Evolutionary conservation across 1,284 basidiomycete genomes (phyloP).

Genomic region (Meira miltonrushii): DNA sequence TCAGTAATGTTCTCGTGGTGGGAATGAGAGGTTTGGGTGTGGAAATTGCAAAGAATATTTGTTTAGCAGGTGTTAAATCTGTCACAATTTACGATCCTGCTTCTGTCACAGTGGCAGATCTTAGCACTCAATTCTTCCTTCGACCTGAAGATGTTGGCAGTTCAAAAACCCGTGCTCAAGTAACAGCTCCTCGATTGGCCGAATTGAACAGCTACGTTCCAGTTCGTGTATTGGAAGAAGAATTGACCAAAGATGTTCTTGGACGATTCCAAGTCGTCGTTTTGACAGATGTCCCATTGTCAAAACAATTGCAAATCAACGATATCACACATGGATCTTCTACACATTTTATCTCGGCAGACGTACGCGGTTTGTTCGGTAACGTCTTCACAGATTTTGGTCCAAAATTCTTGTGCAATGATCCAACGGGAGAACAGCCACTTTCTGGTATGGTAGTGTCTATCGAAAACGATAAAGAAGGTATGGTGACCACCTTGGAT

Average conservation of each 20-base stretch:
- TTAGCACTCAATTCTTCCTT: slow-evolving; percentile 95
- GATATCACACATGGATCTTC: slow-evolving; percentile 63
- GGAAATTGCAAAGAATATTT: slow-evolving; percentile 96
- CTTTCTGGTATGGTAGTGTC: slow-evolving; percentile 92
- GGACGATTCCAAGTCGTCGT: slow-evolving; percentile 65
- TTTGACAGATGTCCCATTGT: slow-evolving; percentile 70
- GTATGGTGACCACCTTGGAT: slow-evolving; percentile 89
- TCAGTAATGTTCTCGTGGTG: slow-evolving; percentile 89
- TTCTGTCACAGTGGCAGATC: slow-evolving; percentile 75
- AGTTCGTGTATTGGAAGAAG: slow-evolving; percentile 62
- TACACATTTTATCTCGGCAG: slow-evolving; percentile 85
- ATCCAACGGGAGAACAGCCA: slow-evolving; percentile 90
- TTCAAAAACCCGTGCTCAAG: slow-evolving; percentile 64
- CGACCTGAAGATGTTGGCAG: slow-evolving; percentile 68
- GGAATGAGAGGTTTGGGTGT: slow-evolving; percentile 90
- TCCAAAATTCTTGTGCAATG: slow-evolving; percentile 84
- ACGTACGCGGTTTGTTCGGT: slow-evolving; percentile 92
- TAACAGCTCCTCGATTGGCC: slow-evolving; percentile 79
- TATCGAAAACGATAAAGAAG: slow-evolving; percentile 62
- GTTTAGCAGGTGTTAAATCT: slow-evolving; percentile 93
- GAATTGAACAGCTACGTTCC: slow-evolving; percentile 97
- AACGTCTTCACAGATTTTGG: slow-evolving; percentile 96
- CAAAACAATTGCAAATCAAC: slow-evolving; percentile 88
- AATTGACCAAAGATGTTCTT: slow-evolving; percentile 35
- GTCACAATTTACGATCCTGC: slow-evolving; percentile 94